Evolutionary conservation across 23 red algal genomes (phyloP).

Genomic region (Cyanidioschyzon merolae): DNA sequence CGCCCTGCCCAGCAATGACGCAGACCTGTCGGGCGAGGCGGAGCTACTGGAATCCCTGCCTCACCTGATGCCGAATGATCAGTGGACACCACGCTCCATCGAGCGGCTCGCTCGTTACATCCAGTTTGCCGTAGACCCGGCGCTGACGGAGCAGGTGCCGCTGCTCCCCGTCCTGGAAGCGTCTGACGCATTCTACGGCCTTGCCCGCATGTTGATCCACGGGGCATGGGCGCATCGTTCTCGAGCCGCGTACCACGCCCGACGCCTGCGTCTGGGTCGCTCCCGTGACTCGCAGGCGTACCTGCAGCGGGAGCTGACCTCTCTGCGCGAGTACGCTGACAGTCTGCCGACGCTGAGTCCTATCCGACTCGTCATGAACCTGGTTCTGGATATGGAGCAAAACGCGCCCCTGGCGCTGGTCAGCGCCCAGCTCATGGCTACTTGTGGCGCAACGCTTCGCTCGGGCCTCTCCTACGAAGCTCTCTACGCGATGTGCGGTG

Average conservation of each 20-base stretch:
- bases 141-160: not conserved
- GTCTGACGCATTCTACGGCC: constrained; percentile 12
- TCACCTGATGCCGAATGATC: not conserved
- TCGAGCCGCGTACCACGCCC: not conserved
- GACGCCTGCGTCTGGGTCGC: not conserved
- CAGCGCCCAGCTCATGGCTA: not conserved
- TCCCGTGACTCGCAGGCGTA: not conserved
- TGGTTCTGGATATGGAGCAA: not conserved
- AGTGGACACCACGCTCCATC: not conserved
- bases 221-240: constrained; percentile 5
- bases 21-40: not conserved
- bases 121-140: not conserved
- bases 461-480: not conserved
- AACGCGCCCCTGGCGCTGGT: not conserved
- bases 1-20: not conserved
- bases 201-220: constrained; percentile 1
- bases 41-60: not conserved
- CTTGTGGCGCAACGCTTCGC: constrained; percentile 1
- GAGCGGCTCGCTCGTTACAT: not conserved
- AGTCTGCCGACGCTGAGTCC: not conserved
- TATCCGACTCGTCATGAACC: not conserved
- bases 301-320: not conserved
- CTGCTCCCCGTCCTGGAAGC: not conserved
- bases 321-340: not conserved
- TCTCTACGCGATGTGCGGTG: not conserved